Conservation (phyloP, 495 filamentous ascomycete genomes). For the Tetracladium marchalianum region DNA sequence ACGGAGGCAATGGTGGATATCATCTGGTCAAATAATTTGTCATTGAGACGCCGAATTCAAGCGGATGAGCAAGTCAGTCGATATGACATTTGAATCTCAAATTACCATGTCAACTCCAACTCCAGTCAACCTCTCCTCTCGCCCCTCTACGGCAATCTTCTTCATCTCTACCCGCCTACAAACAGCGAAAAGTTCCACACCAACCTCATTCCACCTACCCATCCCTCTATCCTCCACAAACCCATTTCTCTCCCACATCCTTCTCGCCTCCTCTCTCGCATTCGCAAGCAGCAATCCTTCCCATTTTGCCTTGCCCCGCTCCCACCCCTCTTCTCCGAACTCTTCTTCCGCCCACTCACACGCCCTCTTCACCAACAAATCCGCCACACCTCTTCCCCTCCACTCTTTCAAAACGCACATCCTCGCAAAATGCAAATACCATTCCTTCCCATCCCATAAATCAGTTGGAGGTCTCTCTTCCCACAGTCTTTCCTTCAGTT, state of each 20-base stretch:
- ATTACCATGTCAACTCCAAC: too few species aligned
- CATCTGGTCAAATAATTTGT: too few species aligned
- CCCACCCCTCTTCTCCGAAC: slow-evolving; percentile 21
- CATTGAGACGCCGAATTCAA: too few species aligned
- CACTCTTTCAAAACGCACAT: slow-evolving; percentile 54
- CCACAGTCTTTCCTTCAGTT: too few species aligned
- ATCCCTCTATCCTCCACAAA: slow-evolving; percentile 60
- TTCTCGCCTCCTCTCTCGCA: slow-evolving; percentile 51
- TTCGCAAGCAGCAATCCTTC: slow-evolving; percentile 62
- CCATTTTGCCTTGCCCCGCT: slow-evolving; percentile 37
- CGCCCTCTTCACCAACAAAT: slow-evolving; percentile 50
- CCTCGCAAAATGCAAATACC: slow-evolving; percentile 67
- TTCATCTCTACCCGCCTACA: slow-evolving; percentile 26
- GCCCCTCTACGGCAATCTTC: neutral
- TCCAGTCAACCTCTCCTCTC: too few species aligned
- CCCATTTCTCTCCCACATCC: slow-evolving; percentile 52
- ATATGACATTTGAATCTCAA: too few species aligned
- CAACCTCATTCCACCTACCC: slow-evolving; percentile 72
- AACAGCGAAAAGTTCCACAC: slow-evolving; percentile 80
- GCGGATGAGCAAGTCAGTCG: too few species aligned
- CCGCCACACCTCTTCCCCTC: slow-evolving; percentile 50
- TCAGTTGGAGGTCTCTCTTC: slow-evolving; percentile 17
- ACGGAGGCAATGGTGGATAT: too few species aligned
- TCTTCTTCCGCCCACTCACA: slow-evolving; percentile 34
- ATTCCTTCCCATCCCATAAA: slow-evolving; percentile 47